Conservation (phyloP, 1,284 basidiomycete genomes). For the Mycena citricolor region DNA sequence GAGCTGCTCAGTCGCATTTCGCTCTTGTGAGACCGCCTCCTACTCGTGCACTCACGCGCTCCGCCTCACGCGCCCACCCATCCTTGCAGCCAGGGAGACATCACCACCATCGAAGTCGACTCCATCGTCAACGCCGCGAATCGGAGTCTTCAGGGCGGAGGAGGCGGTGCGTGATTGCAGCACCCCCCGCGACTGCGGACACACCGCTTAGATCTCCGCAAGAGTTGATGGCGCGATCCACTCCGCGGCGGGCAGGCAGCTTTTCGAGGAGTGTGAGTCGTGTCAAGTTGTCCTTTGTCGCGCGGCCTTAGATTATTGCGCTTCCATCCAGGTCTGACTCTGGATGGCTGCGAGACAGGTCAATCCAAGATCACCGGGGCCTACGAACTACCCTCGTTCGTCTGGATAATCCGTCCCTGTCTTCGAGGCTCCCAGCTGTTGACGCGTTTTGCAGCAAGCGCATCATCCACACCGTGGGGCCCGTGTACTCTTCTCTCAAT, state of each 20-base stretch:
- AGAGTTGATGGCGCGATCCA: constrained; percentile 88
- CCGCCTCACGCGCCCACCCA: constrained; percentile 2
- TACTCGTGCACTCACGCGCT: too few species aligned
- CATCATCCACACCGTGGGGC: constrained; percentile 92
- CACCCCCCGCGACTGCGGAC: not conserved
- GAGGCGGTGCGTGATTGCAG: constrained; percentile 54
- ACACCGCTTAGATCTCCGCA: constrained; percentile 6
- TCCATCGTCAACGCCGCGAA: constrained; percentile 91
- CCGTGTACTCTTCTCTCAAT: constrained; percentile 58
- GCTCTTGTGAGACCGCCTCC: constrained; percentile 51
- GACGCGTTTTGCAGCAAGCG: constrained; percentile 48
- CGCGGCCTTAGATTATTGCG: not conserved
- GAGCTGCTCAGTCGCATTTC: constrained; percentile 54
- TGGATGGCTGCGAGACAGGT: constrained; percentile 82
- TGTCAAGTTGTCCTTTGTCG: constrained; percentile 6
- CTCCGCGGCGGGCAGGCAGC: constrained; percentile 71
- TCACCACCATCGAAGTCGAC: constrained; percentile 71
- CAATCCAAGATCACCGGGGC: constrained; percentile 81
- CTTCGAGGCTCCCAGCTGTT: constrained; percentile 2
- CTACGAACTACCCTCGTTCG: constrained; percentile 70
- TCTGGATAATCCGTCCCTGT: constrained; percentile 20
- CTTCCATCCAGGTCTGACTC: constrained; percentile 52
- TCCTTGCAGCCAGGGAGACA: constrained; percentile 68
- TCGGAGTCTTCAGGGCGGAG: constrained; percentile 69
- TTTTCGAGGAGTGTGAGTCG: constrained; percentile 72